A percentile compares a stretch with the other conserved stretches of the same genome.
Evolutionary conservation across 2,329 filamentous ascomycete genomes (phyloP).

Genomic region (Plenodomus tracheiphilus): DNA sequence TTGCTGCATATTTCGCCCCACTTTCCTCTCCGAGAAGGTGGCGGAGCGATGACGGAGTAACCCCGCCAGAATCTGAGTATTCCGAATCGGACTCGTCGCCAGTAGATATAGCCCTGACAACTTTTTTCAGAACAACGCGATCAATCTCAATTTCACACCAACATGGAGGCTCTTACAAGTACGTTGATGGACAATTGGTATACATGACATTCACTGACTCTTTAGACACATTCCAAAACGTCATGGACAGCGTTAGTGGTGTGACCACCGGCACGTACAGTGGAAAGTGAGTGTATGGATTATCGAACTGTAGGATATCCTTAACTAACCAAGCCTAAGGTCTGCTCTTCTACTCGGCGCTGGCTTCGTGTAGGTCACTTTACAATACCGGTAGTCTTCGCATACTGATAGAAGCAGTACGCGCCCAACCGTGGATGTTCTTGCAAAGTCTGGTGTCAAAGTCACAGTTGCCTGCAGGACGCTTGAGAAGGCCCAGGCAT

Average conservation of each 20-base stretch:
- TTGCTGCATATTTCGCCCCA: constrained; percentile 7
- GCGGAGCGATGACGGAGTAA: constrained; percentile 43
- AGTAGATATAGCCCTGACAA: constrained; percentile 27
- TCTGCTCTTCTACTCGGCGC: constrained; percentile 46
- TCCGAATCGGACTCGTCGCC: constrained; percentile 38
- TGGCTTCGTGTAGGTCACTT: constrained; percentile 42
- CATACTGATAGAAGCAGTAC: constrained; percentile 42
- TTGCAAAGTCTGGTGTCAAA: constrained; percentile 59
- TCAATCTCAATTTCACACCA: constrained; percentile 18
- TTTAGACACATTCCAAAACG: constrained; percentile 37
- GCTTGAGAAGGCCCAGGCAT: constrained; percentile 73
- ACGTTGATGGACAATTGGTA: constrained; percentile 1
- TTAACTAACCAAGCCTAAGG: constrained; percentile 26
- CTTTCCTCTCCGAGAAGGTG: constrained; percentile 20
- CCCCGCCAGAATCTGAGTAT: constrained; percentile 28
- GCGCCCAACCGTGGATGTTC: constrained; percentile 61
- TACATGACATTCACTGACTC: constrained; percentile 2
- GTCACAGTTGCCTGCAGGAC: constrained; percentile 77
- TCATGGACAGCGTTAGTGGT: constrained; percentile 30
- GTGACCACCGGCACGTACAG: constrained; percentile 25
- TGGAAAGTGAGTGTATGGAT: constrained; percentile 37
- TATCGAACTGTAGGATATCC: not conserved
- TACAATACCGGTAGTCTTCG: not conserved
- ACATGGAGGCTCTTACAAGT: constrained; percentile 46
- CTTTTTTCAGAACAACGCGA: constrained; percentile 13